phyloP scores from a whole-genome alignment of 352 stramenopile species.

The Pythium pyrilobum region DNA sequence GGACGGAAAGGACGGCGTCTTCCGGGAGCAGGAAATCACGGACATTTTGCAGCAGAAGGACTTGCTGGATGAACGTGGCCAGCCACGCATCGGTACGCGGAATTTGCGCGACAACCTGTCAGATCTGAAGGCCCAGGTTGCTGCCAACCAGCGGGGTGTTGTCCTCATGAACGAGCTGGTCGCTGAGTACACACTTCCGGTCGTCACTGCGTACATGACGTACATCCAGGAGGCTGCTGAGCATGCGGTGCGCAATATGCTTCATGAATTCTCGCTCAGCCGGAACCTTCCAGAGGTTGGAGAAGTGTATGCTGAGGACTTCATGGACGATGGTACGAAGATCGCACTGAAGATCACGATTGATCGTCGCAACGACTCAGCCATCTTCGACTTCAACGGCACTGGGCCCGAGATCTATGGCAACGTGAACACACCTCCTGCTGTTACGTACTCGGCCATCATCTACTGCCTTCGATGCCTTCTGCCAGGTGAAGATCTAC shows the following conservation, averaged over 20 bases:
- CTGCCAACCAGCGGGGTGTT: constrained; percentile 96
- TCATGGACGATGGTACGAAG: constrained; percentile 98
- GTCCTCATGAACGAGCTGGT: constrained; percentile 94
- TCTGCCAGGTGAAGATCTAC: constrained; percentile 91
- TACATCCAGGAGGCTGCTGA: constrained; percentile 97
- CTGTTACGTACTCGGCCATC: constrained; percentile 98
- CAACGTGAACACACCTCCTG: constrained; percentile 98
- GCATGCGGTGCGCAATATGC: constrained; percentile 93
- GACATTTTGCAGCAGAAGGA: constrained; percentile 93
- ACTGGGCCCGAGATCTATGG: constrained; percentile 96
- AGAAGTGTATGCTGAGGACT: constrained; percentile 92
- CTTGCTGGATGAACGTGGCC: constrained; percentile 71
- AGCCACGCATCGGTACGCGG: constrained; percentile 88
- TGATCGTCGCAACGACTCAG: constrained; percentile 84
- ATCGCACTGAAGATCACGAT: constrained; percentile 97
- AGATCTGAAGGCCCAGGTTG: constrained; percentile 97
- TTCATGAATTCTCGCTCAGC: constrained; percentile 90
- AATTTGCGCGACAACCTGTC: constrained; percentile 98
- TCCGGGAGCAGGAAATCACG: constrained; percentile 95
- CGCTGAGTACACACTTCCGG: constrained; percentile 91
- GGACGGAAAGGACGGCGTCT: constrained; percentile 88
- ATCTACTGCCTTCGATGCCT: constrained; percentile 99
- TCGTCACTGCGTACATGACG: constrained; percentile 98
- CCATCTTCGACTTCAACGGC: constrained; percentile 97
- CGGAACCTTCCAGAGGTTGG: constrained; percentile 73